A percentile compares a stretch with the other conserved stretches of the same genome.
Evolutionary conservation across 1,284 basidiomycete species (phyloP).

Genomic region (Coniferiporia weirii): DNA sequence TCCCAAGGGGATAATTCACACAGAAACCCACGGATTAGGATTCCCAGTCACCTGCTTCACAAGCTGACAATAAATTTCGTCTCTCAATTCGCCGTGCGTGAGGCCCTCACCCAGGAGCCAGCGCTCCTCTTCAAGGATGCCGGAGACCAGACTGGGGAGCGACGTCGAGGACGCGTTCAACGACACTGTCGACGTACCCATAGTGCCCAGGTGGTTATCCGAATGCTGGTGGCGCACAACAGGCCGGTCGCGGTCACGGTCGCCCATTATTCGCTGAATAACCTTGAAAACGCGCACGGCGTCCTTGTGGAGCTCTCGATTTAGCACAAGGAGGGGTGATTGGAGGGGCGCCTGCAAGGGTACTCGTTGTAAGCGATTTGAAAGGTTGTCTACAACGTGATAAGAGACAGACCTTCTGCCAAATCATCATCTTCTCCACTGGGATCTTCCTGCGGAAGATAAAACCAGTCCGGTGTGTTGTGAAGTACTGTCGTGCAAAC

Average conservation of each 20-base stretch:
- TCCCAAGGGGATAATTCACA: neutral
- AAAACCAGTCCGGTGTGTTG: constrained; percentile 80
- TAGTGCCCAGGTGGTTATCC: constrained; percentile 33
- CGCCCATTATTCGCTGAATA: constrained; percentile 88
- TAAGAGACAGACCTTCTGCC: constrained; percentile 64
- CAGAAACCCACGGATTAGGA: constrained; percentile 58
- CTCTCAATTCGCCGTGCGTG: constrained; percentile 73
- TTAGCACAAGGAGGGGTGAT: constrained; percentile 69
- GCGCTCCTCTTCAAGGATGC: constrained; percentile 76
- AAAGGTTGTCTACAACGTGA: neutral
- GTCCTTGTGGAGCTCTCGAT: constrained; percentile 63
- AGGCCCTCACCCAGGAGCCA: constrained; percentile 81
- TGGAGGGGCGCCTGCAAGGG: constrained; percentile 50
- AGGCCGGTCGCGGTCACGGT: constrained; percentile 68
- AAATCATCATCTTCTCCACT: constrained; percentile 80
- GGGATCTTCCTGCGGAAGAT: constrained; percentile 78
- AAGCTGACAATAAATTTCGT: constrained; percentile 88
- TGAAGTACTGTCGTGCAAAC: constrained; percentile 83
- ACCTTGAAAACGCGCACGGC: constrained; percentile 83
- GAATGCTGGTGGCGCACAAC: constrained; percentile 37
- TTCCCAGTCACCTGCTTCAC: constrained; percentile 88
- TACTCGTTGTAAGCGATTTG: constrained; percentile 2
- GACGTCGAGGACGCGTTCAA: constrained; percentile 54
- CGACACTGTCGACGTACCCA: constrained; percentile 25
- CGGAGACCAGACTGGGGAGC: constrained; percentile 32